Base-by-base conservation (phyloP, 2,329 filamentous ascomycete genomes). In the Epichloe typhina region DNA sequence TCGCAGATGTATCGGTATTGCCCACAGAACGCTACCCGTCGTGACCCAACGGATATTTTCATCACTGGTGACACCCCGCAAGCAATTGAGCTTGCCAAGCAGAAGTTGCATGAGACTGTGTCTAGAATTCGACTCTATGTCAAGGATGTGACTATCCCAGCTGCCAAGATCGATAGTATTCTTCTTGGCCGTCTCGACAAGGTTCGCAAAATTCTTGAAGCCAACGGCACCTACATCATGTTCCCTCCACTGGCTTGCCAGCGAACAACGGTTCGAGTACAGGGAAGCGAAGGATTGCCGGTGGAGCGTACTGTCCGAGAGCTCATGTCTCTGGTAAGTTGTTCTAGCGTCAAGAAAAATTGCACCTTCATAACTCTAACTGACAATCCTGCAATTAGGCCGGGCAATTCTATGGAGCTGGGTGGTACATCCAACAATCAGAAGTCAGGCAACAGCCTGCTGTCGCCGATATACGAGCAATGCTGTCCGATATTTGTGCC, bases 161-260 rank as follows among this genome's bases (percentile, higher is more conserved):
- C 88, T 35, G 86, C 86, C 65, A 98, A 98, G 72, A 88, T 97
- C 55, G 93, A 98, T 67, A 94, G 85, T 64, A 91, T 98, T 59
- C 69, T 98, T 52, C 80, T 97, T 37, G 86, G 86, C 59, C 85
- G 93, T 26, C 75, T 97, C 60, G 91, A 97, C 68, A 97, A 97
- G 68, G 88, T 98, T 52, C 88, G 90, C 62, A 96, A 95, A 74
- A 95, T 98, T 57, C 91, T 96, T 69, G 93, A 98, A 65, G 85
- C 85, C 51, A 97, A 97, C 62, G 93, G 91, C 38, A 94, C 91
- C 6, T 95, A 94, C 66, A 88, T 98, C 59, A 79, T 95, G 64
- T 88, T 98, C 57, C 93, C 93, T 7, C 82, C 85, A 19, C 75
- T 98, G 40, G 93, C 88, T 21, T 88, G 87, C 57, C 85, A 91